These are phyloP conservation scores for Corniculantispora saksenae DNA, from an alignment of 2,329 filamentous ascomycete species.

Conservation along the genomic window DNA sequence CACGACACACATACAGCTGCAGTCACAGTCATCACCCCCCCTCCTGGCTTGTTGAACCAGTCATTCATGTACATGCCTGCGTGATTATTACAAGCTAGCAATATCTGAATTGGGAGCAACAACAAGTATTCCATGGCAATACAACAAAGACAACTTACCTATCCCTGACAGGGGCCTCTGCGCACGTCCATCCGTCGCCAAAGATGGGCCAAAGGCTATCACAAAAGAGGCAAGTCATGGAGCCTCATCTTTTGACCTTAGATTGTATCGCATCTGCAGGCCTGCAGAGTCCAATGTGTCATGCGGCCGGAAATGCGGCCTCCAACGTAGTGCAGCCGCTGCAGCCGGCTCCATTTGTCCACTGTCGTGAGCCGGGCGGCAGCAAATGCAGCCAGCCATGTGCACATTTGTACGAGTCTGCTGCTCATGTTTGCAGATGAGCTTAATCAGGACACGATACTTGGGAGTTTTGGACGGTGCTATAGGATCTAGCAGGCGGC, in stretches of 20 bases:
- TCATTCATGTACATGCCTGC: not conserved
- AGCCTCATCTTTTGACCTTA: conserved; percentile 1
- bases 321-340: conserved; percentile 11
- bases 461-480: not conserved
- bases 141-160: not conserved
- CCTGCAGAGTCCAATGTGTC: conserved; percentile 7
- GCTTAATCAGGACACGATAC: not conserved
- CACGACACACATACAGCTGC: not conserved
- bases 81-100: not conserved
- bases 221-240: conserved; percentile 7
- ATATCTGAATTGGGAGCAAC: not conserved
- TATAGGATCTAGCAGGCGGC: not conserved
- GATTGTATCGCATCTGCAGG: conserved; percentile 1
- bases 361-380: not conserved
- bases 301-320: conserved; percentile 18
- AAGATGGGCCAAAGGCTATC: not conserved
- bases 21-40: not conserved
- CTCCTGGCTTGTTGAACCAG: not conserved
- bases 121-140: too few relatives aligned
- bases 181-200: not conserved
- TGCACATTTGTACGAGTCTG: conserved; percentile 2
- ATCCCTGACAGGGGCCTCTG: not conserved
- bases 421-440: not conserved
- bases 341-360: conserved; percentile 6
- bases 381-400: not conserved